Conservation (phyloP, 1,139 yeast species). For the Sugiyamaella sp. region DNA sequence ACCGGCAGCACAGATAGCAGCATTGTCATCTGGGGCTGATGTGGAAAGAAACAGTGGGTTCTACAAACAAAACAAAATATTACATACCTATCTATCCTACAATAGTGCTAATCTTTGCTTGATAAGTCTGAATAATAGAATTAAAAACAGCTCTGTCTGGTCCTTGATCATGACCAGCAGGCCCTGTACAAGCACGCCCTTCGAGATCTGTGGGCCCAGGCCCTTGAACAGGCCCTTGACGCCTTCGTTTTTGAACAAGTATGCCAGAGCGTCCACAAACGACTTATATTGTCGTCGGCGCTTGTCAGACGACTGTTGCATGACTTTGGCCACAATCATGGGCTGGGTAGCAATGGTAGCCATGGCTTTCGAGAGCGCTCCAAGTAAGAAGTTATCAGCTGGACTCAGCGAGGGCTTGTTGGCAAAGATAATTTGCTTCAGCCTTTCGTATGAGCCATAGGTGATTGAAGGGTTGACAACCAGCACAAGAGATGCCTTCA, state of each 20-base stretch:
- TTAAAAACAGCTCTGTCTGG: conserved; percentile 48
- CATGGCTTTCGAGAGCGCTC: conserved; percentile 77
- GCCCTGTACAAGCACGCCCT: conserved; percentile 87
- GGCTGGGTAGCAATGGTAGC: conserved; percentile 87
- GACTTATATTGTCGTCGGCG: conserved; percentile 46
- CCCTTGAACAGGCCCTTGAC: conserved; percentile 71
- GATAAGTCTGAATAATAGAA: conserved; percentile 38
- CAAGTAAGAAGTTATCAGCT: conserved; percentile 68
- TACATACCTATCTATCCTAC: conserved; percentile 3
- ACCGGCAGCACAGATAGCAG: conserved; percentile 53
- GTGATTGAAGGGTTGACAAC: conserved; percentile 88
- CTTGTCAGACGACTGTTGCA: conserved; percentile 61
- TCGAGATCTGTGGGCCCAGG: conserved; percentile 73
- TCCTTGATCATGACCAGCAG: conserved; percentile 82
- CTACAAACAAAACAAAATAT: background rate
- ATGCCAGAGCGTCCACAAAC: conserved; percentile 57
- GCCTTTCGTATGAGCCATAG: conserved; percentile 77
- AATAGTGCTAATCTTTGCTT: conserved; percentile 13
- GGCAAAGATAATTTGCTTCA: conserved; percentile 58
- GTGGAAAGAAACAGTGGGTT: background rate
- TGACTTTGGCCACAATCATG: conserved; percentile 78
- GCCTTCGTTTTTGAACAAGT: conserved; percentile 56
- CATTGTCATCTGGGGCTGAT: conserved; percentile 32
- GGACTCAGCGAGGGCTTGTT: conserved; percentile 57
- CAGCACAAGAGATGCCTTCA: conserved; percentile 76